Base-by-base conservation (phyloP, 805 yeast species). In the Candida tibetensis region DNA sequence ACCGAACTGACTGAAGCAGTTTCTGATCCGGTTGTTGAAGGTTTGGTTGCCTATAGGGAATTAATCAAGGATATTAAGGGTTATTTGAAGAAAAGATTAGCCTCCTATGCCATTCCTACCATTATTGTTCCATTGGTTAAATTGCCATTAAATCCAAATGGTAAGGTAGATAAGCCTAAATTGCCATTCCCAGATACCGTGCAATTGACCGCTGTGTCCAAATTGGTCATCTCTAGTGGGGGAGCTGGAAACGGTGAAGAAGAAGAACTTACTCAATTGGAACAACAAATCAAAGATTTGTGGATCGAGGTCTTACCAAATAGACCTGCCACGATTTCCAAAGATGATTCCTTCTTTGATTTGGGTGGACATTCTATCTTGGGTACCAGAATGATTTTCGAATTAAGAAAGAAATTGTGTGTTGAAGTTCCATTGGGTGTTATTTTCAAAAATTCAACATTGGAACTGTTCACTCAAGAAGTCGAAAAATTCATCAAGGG, bases 311-410 rank as follows among this genome's bases (percentile, higher is more conserved):
- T 93, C 9, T 72, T 93, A 49, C 98, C 98, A 30, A 84, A 80
- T 48, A 76, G 79, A 46, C 96, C 97, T 5, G 83, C 91, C 1
- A 66, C 85, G 2, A 74, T 89, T 30, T 71, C 82, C 21, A 82
- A 83, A 23, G 76, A 76, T 2, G 99, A 93, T 60, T 85, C 95
- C 1, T 93, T 93, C 77, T 93, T 93, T 55, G 99, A 93, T 57
- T 69, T 95, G 37, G 99, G 99, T 42, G 99, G 99, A 2, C 99
- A 93, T 63, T 91, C 98, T 1, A 91, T 93, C 52, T 71, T 93
- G 46, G 98, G 98, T 5, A 95, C 99, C 0, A 79, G 95, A 58
- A 89, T 93, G 96, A 91, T 93, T 44, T 93, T 93, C 54, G 90
- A 85, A 49, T 76, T 93, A 50, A 78, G 97, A 59, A 83, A 85